Evolutionary conservation across 106 monocot genomes (phyloP), one percentile per base, ranked within the genome.

Genomic region (Posidonia australis): DNA sequence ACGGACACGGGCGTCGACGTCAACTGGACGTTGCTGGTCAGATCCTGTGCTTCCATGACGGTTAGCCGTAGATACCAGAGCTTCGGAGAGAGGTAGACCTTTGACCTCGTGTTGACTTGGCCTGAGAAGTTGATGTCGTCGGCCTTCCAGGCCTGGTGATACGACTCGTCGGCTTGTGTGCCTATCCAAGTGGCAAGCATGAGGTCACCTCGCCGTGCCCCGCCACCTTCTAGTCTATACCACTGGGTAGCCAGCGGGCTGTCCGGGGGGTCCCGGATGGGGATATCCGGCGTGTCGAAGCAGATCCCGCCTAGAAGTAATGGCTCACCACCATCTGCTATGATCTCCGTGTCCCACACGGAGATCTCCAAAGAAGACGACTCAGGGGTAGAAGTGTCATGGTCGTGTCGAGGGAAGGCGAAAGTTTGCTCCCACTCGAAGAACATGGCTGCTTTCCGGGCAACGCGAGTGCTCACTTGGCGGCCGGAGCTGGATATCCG

Each of bases 121-220:
- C 32, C 25, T 19, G 62, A 58, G 7, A 61, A 58, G 45, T 31
- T 62, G 14, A 64, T 61, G 14, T 68, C 72, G 45, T 84, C 94
- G 12, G 82, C 83, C 66, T 84, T 86, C 70, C 74, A 67, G 10
- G 86, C 81, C 9, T 76, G 68, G 49, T 72, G 30, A 70, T 82
- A 96, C 0, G 83, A 77, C 60, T 86, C 86, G 74, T 96, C 96
- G 0, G 84, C 86, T 66, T 96, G 96, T 7, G 96, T 96, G 9
- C 96, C 96, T 1, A 81, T 56, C 96, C 96, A 96, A 17, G 86
- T 75, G 18, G 90, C 78, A 14, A 96, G 76, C 96, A 96, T 96
- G 2, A 96, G 77, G 44, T 96, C 90, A 14, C 80, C 90, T 45
- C 64, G 42, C 46, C 63, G 53, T 16, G 55, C 59, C 16, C 70